Evolutionary conservation across 164 flowering plant genomes (phyloP), one percentile per base, ranked within the genome.

Genomic region (Chimonanthus salicifolius): DNA sequence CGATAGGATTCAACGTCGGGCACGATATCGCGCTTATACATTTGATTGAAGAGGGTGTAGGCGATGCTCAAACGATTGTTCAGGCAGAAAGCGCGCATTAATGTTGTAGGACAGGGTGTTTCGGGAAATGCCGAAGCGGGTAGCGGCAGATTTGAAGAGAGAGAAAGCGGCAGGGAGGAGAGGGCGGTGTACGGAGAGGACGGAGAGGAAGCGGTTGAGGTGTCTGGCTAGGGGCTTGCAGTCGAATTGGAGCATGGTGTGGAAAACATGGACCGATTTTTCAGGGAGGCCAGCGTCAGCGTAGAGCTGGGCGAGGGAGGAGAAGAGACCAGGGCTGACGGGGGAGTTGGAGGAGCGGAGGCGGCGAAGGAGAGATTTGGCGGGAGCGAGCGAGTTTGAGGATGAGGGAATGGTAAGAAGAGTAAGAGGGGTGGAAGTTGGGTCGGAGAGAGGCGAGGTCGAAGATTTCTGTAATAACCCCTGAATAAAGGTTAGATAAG

Each of bases 1-100:
- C 92, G 77, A 81, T 92, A 92, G 4, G 88, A 77, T 79, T 92
- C 94, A 3, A 87, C 87, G 77, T 89, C 85, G 0, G 97, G 98
- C 51, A 87, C 50, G 33, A 92, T 49, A 54, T 87, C 94, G 74
- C 90, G 85, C 89, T 89, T 84, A 75, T 84, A 83, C 95, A 94
- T 94, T 80, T 86, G 76, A 70, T 89, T 86, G 79, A 94, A 92
- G 82, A 92, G 78, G 3, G 71, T 11, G 82, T 88, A 89, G 0
- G 97, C 97, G 76, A 92, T 75, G 72, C 97, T 87, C 45, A 92
- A 74, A 83, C 86, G 20, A 65, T 79, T 88, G 74, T 81, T 82
- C 4, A 80, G 60, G 78, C 98, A 92, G 66, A 90, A 89, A 0
- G 94, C 94, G 3, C 87, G 81, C 88, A 94, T 92, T 76, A 92